Conservation (phyloP, 805 yeast species). For the Suhomyces vadensis region DNA sequence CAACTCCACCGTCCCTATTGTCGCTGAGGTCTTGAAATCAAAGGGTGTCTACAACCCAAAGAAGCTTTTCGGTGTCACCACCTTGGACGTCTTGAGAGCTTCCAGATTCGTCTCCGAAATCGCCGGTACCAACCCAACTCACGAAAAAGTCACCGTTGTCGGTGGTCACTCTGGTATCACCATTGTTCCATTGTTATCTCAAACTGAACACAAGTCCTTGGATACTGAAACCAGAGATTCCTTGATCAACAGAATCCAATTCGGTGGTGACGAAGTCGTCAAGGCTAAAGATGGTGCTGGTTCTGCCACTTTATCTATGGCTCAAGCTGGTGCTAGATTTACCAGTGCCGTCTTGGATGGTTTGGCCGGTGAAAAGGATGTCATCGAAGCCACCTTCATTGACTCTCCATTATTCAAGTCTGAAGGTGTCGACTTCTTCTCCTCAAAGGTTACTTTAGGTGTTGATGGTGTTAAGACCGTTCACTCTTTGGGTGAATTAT, state of each 20-base stretch:
- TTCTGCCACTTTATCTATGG: constrained; percentile 84
- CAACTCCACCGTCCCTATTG: constrained; percentile 96
- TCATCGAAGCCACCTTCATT: constrained; percentile 69
- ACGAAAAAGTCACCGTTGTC: constrained; percentile 81
- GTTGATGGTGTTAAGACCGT: constrained; percentile 82
- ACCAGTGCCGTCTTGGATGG: constrained; percentile 66
- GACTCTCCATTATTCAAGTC: constrained; percentile 79
- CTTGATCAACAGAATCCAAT: constrained; percentile 86
- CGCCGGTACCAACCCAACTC: constrained; percentile 70
- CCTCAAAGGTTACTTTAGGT: constrained; percentile 92
- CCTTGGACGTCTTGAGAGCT: constrained; percentile 88
- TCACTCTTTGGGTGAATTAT: constrained; percentile 73
- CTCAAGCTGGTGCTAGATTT: constrained; percentile 82
- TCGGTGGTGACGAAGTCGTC: constrained; percentile 89
- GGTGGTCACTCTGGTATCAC: constrained; percentile 99
- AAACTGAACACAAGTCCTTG: constrained; percentile 67
- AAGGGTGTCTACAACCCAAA: constrained; percentile 88
- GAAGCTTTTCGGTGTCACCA: constrained; percentile 94
- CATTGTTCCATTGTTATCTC: constrained; percentile 90
- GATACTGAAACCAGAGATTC: constrained; percentile 64
- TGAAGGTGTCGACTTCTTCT: constrained; percentile 96
- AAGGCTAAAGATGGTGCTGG: constrained; percentile 85
- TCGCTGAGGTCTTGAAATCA: constrained; percentile 85
- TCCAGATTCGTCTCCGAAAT: constrained; percentile 75
- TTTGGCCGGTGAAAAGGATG: constrained; percentile 61